phyloP scores from a whole-genome alignment of 1,139 yeast species.

The Fermentozyma sake region DNA sequence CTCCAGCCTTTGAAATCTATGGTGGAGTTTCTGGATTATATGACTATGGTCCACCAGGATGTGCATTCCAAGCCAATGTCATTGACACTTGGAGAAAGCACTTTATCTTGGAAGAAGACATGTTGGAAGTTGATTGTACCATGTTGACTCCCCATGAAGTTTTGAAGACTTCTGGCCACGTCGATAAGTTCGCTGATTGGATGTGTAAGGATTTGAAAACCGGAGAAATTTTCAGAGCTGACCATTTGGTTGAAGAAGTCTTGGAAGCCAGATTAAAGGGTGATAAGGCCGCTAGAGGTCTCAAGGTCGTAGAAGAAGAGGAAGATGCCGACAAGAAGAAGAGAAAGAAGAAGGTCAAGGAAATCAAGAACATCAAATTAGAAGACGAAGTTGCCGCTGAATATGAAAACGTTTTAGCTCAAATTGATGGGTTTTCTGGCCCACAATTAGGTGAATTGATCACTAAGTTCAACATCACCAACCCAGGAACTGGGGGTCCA shows the following conservation, averaged over 20 bases:
- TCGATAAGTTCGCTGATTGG: constrained; percentile 98
- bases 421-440: constrained; percentile 94
- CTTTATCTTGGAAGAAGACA: constrained; percentile 94
- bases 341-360: constrained; percentile 95
- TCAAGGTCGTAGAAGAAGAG: constrained; percentile 46
- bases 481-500: constrained; percentile 85
- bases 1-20: constrained; percentile 95
- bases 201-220: constrained; percentile 95
- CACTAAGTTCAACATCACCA: constrained; percentile 72
- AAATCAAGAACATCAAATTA: constrained; percentile 81
- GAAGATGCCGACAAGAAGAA: constrained; percentile 73
- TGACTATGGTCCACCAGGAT: constrained; percentile 99
- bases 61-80: constrained; percentile 95
- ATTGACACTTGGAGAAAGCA: constrained; percentile 97
- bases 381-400: constrained; percentile 76
- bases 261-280: constrained; percentile 94
- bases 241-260: constrained; percentile 96
- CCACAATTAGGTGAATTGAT: constrained; percentile 87
- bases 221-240: constrained; percentile 98
- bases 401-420: constrained; percentile 82
- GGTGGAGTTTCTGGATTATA: constrained; percentile 98
- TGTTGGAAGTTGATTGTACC: constrained; percentile 97
- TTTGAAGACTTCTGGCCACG: constrained; percentile 97
- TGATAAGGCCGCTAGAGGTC: constrained; percentile 92
- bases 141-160: constrained; percentile 98